Conservation (phyloP, 2,329 filamentous ascomycete genomes). For the Paracoccidioides brasiliensis region DNA sequence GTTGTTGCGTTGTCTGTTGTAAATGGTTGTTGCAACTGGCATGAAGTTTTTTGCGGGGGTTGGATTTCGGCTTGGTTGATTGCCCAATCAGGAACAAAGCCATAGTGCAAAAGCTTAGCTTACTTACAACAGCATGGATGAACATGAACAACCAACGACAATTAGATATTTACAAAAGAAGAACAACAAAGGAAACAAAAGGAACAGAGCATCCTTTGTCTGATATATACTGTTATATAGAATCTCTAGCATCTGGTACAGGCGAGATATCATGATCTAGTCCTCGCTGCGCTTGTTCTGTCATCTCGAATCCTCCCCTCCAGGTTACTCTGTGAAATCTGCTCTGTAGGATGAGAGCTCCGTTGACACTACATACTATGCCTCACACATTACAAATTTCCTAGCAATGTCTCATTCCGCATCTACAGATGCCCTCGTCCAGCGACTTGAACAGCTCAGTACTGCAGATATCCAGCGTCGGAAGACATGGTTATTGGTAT, state of each 20-base stretch:
- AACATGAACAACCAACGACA: neutral
- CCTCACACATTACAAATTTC: neutral
- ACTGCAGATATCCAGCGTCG: constrained; percentile 27
- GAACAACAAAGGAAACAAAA: neutral
- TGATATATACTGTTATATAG: neutral
- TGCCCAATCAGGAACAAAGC: neutral
- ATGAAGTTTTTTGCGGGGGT: neutral
- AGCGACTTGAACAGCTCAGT: constrained; percentile 7
- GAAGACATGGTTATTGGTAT: constrained; percentile 40
- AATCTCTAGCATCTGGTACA: neutral
- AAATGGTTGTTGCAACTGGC: neutral
- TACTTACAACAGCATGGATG: too few species aligned
- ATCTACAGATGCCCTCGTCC: neutral
- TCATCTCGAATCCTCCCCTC: neutral
- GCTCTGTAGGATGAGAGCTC: neutral
- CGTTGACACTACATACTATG: neutral
- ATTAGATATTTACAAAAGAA: neutral
- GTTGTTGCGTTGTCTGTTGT: neutral
- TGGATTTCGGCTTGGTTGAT: neutral
- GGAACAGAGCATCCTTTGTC: too few species aligned
- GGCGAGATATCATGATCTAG: neutral
- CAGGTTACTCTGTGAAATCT: neutral
- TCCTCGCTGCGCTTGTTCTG: neutral
- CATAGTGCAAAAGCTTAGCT: neutral
- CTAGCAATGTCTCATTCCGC: neutral